Evolutionary conservation across 176 grass and related monocot species (phyloP), one percentile per base, ranked within the genome.

Genomic region (Metroxylon sagu): DNA sequence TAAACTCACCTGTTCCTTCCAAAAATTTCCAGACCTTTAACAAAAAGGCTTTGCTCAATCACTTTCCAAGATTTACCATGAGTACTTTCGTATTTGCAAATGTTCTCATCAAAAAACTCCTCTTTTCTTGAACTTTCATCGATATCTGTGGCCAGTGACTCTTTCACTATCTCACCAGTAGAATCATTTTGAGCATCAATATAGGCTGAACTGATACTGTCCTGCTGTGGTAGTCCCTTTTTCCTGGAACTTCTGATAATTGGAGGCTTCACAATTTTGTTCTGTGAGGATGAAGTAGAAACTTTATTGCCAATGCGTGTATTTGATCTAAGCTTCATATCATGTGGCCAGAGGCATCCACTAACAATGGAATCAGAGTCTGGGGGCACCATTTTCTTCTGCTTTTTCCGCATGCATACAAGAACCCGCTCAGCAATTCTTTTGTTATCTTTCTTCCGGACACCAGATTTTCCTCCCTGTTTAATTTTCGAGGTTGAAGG

Each of bases 21-120:
- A 64, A 91, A 97, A 66, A 97, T 88, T 66, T 91, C 87, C 29
- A 91, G 71, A 72, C 92, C 92, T 87, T 97, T 97, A 60, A 91
- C 52, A 54, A 91, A 78, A 57, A 97, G 86, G n/a, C 87, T 81
- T 77, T 91, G 87, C 59, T 97, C 92, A 80, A 91, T 82, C 58
- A 78, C n/a, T 28, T 83, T 97, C 92, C 92, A 97, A 7, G 80
- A 82, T 64, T 71, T 67, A 50, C 27, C 64, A 67, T 39, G 29
- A 25, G 56, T 74, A 61, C 80, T 64, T 19, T 75, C 75, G 66
- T 83, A 78, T 54, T 57, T 97, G 71, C 77, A 80, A 52, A 71
- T 74, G 74, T 77, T 97, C 72, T 88, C 92, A 62, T 84, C 78
- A 57, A 82, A 71, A 25, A 80, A 80, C 57, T 97, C 92, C 26